Evolutionary conservation across 192 early-diverging fungal genomes (phyloP).

Genomic region (Podila clonocystis): DNA sequence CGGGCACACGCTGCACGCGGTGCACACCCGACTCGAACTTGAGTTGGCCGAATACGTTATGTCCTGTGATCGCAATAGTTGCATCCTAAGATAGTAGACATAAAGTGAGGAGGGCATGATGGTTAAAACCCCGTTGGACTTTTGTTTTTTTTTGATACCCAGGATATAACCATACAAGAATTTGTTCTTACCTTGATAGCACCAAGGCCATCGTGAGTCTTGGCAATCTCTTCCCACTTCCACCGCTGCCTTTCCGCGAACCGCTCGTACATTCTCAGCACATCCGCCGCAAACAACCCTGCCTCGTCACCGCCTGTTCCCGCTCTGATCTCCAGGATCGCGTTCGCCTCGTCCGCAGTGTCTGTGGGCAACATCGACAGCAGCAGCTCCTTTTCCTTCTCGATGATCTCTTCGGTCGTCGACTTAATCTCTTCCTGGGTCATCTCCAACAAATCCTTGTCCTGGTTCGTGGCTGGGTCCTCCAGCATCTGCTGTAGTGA

Average conservation of each 20-base stretch:
- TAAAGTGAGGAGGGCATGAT: background rate
- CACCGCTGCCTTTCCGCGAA: slow-evolving; percentile 68
- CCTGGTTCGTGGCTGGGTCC: slow-evolving; percentile 34
- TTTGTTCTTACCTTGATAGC: slow-evolving; percentile 55
- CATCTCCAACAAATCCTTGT: slow-evolving; percentile 65
- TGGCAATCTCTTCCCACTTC: slow-evolving; percentile 69
- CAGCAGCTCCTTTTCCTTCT: slow-evolving; percentile 67
- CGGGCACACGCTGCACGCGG: slow-evolving; percentile 84
- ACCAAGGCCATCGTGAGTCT: slow-evolving; percentile 56
- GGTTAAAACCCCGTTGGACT: background rate
- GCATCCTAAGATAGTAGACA: slow-evolving; percentile 57
- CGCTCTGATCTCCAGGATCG: slow-evolving; percentile 79
- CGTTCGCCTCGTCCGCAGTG: slow-evolving; percentile 71
- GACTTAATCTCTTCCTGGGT: slow-evolving; percentile 68
- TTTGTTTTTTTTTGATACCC: background rate
- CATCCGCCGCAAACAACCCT: slow-evolving; percentile 73
- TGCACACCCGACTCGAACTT: slow-evolving; percentile 88
- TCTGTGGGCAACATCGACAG: slow-evolving; percentile 72
- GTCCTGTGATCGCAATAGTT: slow-evolving; percentile 71
- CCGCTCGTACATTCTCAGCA: slow-evolving; percentile 81
- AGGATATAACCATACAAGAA: too few species aligned
- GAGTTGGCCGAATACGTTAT: slow-evolving; percentile 76
- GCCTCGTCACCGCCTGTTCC: slow-evolving; percentile 87
- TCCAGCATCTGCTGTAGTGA: slow-evolving; percentile 48
- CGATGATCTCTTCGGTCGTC: slow-evolving; percentile 47